Evolutionary conservation across 2,329 filamentous ascomycete species (phyloP).

Genomic region (Verticillium albo-atrum): DNA sequence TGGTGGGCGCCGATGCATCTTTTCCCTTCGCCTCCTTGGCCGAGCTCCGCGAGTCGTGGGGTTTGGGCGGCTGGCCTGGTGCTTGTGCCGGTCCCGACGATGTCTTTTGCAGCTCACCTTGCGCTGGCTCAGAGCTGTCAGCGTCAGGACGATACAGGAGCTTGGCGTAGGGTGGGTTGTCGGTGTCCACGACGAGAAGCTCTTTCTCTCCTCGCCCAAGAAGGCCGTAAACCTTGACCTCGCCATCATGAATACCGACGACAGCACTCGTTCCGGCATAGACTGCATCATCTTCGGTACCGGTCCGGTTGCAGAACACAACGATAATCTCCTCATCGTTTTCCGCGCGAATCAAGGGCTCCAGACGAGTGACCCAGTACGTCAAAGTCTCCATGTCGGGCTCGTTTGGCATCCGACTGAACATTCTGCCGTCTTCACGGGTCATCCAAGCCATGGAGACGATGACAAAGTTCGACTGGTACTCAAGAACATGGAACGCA

Average conservation of each 20-base stretch:
- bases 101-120: background rate
- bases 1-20: background rate
- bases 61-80: background rate
- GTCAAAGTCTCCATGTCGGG: conserved; percentile 70
- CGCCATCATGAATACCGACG: conserved; percentile 59
- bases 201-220: conserved; percentile 67
- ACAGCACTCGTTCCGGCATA: conserved; percentile 75
- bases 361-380: conserved; percentile 71
- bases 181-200: conserved; percentile 64
- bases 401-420: conserved; percentile 43
- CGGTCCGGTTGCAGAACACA: conserved; percentile 67
- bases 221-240: conserved; percentile 64
- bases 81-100: background rate
- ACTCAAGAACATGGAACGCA: conserved; percentile 52
- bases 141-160: conserved; percentile 17
- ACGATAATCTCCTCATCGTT: conserved; percentile 58
- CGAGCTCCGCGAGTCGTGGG: conserved; percentile 9
- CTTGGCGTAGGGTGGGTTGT: conserved; percentile 36
- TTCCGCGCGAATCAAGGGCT: conserved; percentile 55
- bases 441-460: conserved; percentile 78
- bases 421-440: conserved; percentile 40
- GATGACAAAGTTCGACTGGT: conserved; percentile 58
- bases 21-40: conserved; percentile 12
- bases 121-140: background rate
- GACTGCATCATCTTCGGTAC: conserved; percentile 58